Base-by-base conservation (phyloP, 2,329 filamentous ascomycete species). In the Orbilia blumenaviensis region DNA sequence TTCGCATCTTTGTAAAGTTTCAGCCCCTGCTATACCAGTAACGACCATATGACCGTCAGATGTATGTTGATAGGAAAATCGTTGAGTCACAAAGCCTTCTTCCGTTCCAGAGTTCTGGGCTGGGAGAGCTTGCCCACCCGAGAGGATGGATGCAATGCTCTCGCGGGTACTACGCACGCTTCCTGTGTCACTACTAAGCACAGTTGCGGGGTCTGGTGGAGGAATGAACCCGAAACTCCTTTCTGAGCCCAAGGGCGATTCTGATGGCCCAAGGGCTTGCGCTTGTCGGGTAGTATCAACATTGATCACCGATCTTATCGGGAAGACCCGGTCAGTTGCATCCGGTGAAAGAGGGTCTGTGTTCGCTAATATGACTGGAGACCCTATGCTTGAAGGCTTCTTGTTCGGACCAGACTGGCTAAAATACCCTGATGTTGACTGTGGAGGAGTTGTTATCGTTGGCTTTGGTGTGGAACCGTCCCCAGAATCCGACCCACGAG, bases 1-100 rank as follows among this genome's bases (percentile, higher is more conserved):
- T 82, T 97, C 93, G 81, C 93, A 97, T 62, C 89, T 87, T 81
- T 96, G 91, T 48, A 95, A 84, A 0, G 86, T 88, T 1, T 89
- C 87, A 18, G 77, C 38, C 1, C 89, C 90, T 63, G 92, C 89
- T 66, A 91, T 87, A 4, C 93, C 93, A 0, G 92, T 95, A 64
- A 96, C 92, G 29, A 96, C 88, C 25, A 91, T 89, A 83, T 97
- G 92, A 0, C 93, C 93, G 14, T 89, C 91, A 1, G 91, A 89
- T 0, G 91, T 93, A 25, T 90, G 84, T 2, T 91, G 85, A 81
- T 97, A 92, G 79, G 90, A 91, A 83, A 96, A 96, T 1, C 93
- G 89, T 23, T 89, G 86, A 0, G 92, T 92, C 1, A 93, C 81
- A 25, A 91, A 84, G 0, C 83, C 80, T 0, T 88, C 85, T 78